Base-by-base conservation (phyloP, 345 rosid genomes). In the Eucalyptus regnans region DNA sequence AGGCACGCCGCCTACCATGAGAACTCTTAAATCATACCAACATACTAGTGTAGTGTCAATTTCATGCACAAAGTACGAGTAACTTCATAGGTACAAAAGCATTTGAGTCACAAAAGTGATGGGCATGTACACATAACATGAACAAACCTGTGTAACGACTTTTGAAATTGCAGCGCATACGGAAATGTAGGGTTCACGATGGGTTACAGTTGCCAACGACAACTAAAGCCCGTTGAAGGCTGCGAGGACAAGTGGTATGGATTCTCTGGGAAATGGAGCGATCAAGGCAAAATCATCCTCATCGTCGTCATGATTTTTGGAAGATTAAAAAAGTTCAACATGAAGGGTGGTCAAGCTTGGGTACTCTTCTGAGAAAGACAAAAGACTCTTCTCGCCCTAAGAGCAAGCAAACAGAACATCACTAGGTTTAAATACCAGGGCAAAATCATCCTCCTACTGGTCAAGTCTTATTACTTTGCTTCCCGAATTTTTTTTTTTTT, bases 331-430 rank as follows among this genome's bases (percentile, higher is more conserved):
- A 92, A 90, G 86, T 92, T 92, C 91, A 93, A 90, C 66, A 89
- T 90, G 90, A 85, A 88, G 31, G 95, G 94, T 22, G 95, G 94
- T 11, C 89, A 33, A 86, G 91, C 92, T 4, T 94, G 95, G 95
- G 89, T 81, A 25, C 90, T 93, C 33, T 76, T 58, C 64, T 18
- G 43, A 66, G 43, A 29, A n/a, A 29, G 71, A 62, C 71, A 62
- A 29, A 13, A 29, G 33, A 13, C 33, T 62, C 71, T 62, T 62
- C 33, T 27, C 33, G 71, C 71, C 33, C 71, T 62, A 62, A 29
- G 9, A 62, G 9, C 71, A 62, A 29, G 37, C 71, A 62, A 62
- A 13, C 16, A n/a, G 71, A 62, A 12, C 33, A 62, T 62, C 71
- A 13, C 37, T 62, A 29, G 33, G 71, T 62, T 62, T 62, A 62